Base-by-base conservation (phyloP, 768 basidiomycete genomes). In the Chalciporus pseudorubinellus region DNA sequence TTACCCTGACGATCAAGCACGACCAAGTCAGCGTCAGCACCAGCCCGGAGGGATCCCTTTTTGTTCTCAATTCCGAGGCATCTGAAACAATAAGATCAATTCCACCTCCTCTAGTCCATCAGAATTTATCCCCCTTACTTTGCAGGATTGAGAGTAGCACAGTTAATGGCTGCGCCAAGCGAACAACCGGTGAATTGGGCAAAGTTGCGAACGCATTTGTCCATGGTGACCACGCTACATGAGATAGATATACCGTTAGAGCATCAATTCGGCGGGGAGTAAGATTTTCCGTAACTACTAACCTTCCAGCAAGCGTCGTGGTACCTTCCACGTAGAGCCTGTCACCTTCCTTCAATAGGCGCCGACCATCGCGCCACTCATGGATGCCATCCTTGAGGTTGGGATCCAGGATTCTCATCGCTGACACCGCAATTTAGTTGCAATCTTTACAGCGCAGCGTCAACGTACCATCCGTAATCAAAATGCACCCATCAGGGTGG, bases 221-320 rank as follows among this genome's bases (percentile, higher is more conserved):
- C 87, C 55, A 95, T 67, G 2, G 92, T 88, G 40, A 92, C 81
- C 40, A 89, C 87, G 62, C 88, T 89, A 57, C 14, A 59, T 46
- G 19, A 4, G 14, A 41, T 41, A 34, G 56, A 44, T n/a, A 45
- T 19, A n/a, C n/a, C n/a, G n/a, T n/a, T n/a, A n/a, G n/a, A n/a
- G n/a, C 12, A 45, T 34, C 20, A 31, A 48, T 21, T 33, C 24
- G 31, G n/a, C 19, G 16, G 28, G 26, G 19, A 20, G 4, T 20
- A 21, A 19, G 44, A 14, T 40, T 46, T 44, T 42, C 3, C 43
- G 49, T 18, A 12, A 34, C 38, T 22, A 46, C 77, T 46, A 44
- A 89, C 89, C 89, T 91, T 65, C 92, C 93, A 1, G 93, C 93
- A 49, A 95, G 82, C 1, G 92, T 95, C 52, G 83, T 77, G 2